phyloP scores from a whole-genome alignment of 1,139 yeast species.

The Blastobotrys malaysiensis region DNA sequence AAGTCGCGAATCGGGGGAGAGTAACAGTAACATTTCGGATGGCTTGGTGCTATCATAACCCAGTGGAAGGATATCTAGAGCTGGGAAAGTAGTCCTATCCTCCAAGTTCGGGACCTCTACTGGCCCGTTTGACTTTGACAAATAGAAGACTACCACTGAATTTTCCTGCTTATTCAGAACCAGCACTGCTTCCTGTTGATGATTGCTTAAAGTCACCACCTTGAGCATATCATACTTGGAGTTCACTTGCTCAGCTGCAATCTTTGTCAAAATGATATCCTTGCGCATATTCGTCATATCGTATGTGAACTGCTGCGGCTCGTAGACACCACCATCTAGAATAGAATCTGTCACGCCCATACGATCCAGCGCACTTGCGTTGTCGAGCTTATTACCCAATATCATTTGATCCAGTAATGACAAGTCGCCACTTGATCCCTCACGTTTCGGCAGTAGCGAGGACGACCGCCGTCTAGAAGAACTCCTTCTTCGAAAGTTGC shows the following conservation, averaged over 20 bases:
- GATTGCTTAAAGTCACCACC: slow-evolving; percentile 20
- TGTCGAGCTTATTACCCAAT: slow-evolving; percentile 12
- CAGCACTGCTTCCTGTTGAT: slow-evolving; percentile 47
- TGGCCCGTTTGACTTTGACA: slow-evolving; percentile 20
- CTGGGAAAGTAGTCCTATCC: slow-evolving; percentile 18
- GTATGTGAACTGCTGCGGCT: slow-evolving; percentile 10
- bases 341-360: slow-evolving; percentile 16
- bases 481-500: slow-evolving; percentile 15
- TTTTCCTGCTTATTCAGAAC: slow-evolving; percentile 32
- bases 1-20: slow-evolving; percentile 22
- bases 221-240: slow-evolving; percentile 9
- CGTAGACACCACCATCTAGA: slow-evolving; percentile 13
- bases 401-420: slow-evolving; percentile 3
- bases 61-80: slow-evolving; percentile 18
- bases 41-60: slow-evolving; percentile 11
- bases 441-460: slow-evolving; percentile 10
- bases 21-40: slow-evolving; percentile 16
- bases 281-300: slow-evolving; percentile 40
- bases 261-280: slow-evolving; percentile 61
- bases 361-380: slow-evolving; percentile 20
- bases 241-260: slow-evolving; percentile 22
- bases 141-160: slow-evolving; percentile 21
- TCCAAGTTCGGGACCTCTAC: slow-evolving; percentile 23
- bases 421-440: slow-evolving; percentile 14
- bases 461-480: slow-evolving; percentile 19